Evolutionary conservation across 306 rosid species (phyloP), one percentile per base, ranked within the genome.

Genomic region (Dalbergia cochinchinensis): DNA sequence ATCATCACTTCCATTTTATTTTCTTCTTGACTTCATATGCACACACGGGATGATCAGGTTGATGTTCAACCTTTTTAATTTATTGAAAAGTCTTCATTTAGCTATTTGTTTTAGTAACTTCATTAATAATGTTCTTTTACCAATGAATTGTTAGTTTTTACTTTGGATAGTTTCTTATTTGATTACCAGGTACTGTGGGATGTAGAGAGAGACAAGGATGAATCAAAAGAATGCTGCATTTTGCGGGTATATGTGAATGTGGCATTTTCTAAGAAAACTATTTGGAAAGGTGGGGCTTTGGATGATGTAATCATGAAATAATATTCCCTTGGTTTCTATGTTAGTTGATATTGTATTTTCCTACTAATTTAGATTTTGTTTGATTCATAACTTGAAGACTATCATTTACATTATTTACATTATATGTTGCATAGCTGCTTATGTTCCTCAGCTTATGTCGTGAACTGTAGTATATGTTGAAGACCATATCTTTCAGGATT

Each of bases 181-280:
- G 19, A 50, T 82, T 79, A 11, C 76, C 82, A 95, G 99, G 94
- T 85, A 37, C 77, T 83, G 45, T 95, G 99, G 99, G 88, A 79
- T 72, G 86, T 95, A 48, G 78, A 90, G 92, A 85, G 88, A 81
- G 89, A 87, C 76, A 69, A 74, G 37, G 86, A 80, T 73, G 89
- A 78, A 83, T 86, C 93, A 69, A 88, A 83, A 78, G 90, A 88
- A 20, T 60, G 90, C 87, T 88, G 96, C 84, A 73, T 67, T 72
- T 84, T 95, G 72, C 79, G 81, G 61, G 86, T 95, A 70, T 91
- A 93, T 76, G 88, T 90, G 81, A 89, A 93, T 82, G 94, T 95
- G 50, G 90, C 92, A 78, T 93, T 95, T 87, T 88, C 86, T 7
- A 93, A 89, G 83, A 90, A 81, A 89, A 95, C 99, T 62, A 90